Percentiles rank a stretch among this genome's conserved stretches.
These are phyloP conservation scores for Kluyveromyces sp. DNA, from an alignment of 1,139 yeast genomes.

Conservation along the genomic window DNA sequence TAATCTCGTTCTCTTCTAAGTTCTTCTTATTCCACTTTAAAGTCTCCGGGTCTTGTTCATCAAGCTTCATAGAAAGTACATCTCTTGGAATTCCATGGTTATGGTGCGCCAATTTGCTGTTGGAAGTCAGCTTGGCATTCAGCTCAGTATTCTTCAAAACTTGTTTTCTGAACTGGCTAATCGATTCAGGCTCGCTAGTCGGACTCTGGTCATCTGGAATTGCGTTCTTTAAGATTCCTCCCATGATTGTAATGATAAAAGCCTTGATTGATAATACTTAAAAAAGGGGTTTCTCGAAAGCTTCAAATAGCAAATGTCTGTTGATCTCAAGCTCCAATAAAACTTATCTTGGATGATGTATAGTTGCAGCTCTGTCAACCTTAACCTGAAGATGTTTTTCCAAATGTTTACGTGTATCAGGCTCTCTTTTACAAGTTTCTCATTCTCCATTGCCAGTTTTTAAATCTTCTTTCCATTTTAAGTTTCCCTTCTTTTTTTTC, in stretches of 20 bases:
- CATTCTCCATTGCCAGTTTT: too few relatives aligned
- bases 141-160: conserved; percentile 42
- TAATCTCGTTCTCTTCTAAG: conserved; percentile 49
- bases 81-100: conserved; percentile 24
- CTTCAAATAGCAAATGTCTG: too few relatives aligned
- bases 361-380: too few relatives aligned
- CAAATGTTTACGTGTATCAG: too few relatives aligned
- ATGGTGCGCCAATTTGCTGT: conserved; percentile 5
- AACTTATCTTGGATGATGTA: too few relatives aligned
- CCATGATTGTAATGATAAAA: conserved; percentile 18
- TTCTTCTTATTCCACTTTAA: conserved; percentile 68
- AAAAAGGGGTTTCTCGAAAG: too few relatives aligned
- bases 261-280: too few relatives aligned
- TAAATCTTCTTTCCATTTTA: too few relatives aligned
- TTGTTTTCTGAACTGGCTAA: conserved; percentile 39
- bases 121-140: conserved; percentile 34
- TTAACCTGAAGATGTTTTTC: too few relatives aligned
- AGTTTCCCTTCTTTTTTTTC: too few relatives aligned
- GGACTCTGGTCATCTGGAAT: conserved; percentile 20
- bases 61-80: conserved; percentile 22
- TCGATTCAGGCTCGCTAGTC: conserved; percentile 28
- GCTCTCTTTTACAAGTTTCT: too few relatives aligned
- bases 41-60: conserved; percentile 32
- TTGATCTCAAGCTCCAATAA: too few relatives aligned
- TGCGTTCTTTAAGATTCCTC: conserved; percentile 36